Base-by-base conservation (phyloP, 306 rosid species). In the Pyrus pyrifolia region DNA sequence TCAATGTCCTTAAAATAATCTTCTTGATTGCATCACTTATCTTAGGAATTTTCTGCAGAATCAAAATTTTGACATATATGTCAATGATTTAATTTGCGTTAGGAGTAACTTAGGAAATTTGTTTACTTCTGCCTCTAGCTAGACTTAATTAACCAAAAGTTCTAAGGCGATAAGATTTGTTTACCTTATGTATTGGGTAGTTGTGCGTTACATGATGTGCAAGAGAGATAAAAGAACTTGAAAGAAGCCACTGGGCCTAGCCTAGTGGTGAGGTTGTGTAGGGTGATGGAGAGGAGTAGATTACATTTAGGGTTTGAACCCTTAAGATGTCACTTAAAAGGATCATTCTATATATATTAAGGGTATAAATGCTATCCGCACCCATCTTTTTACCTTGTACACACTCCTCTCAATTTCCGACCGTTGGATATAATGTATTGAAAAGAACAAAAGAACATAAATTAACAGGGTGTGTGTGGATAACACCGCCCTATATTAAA, bases 1-100 rank as follows among this genome's bases (percentile, higher is more conserved):
- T 93, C 81, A 91, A 15, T 38, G 98, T 93, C 53, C 98, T 87
- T 2, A 89, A 17, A 38, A 79, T 38, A 66, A 91, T 93, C 89
- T 83, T 91, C 86, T 74, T 87, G n/a, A 81, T 83, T 5, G 89
- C 90, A 77, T 29, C 29, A 49, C 67, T 81, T 49, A 81, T 82
- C 74, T 81, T 86, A 3, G 88, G 84, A 21, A 89, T 76, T 88
- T 72, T 87, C 98, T 91, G 88, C 79, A 83, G 76, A 72, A 13
- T 23, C 9, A 11, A 58, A 46, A 45, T 25, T 21, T 64, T 18
- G 40, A 44, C 25, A 14, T 38, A 38, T 38, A 38, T 38, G 42
- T 38, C 42, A 38, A 59, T 10, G 62, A 60, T 23, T 31, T 13
- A 30, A 51, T 31, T 19, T 13, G 40, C 73, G 27, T 27, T 8